phyloP scores from a whole-genome alignment of 495 filamentous ascomycete genomes.

The Beverwykella pulmonaria region DNA sequence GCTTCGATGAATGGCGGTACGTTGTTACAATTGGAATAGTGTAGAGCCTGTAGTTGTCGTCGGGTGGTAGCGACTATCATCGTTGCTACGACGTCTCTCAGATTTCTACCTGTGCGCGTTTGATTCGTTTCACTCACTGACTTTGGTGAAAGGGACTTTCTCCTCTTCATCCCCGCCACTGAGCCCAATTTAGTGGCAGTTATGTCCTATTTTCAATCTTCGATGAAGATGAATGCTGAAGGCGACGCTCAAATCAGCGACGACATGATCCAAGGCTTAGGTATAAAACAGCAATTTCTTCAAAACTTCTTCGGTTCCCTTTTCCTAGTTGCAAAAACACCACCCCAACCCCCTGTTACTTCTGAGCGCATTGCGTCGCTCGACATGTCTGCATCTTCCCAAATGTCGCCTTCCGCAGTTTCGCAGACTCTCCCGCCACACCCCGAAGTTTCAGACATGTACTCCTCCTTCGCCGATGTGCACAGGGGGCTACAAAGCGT shows the following conservation, averaged over 20 bases:
- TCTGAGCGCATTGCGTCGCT: background rate
- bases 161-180: slow-evolving; percentile 85
- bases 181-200: slow-evolving; percentile 77
- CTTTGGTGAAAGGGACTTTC: slow-evolving; percentile 71
- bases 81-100: background rate
- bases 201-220: slow-evolving; percentile 87
- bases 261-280: slow-evolving; percentile 86
- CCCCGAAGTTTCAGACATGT: slow-evolving; percentile 15
- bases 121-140: slow-evolving; percentile 17
- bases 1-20: slow-evolving; percentile 96
- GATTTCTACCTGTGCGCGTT: slow-evolving; percentile 9
- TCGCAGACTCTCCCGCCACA: slow-evolving; percentile 31
- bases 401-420: slow-evolving; percentile 6
- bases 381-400: slow-evolving; percentile 24
- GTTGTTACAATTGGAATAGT: slow-evolving; percentile 33
- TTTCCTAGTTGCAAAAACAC: slow-evolving; percentile 57
- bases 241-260: slow-evolving; percentile 92
- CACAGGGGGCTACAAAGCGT: slow-evolving; percentile 17
- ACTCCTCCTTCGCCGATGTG: slow-evolving; percentile 22
- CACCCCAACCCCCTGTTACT: slow-evolving; percentile 7
- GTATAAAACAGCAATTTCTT: slow-evolving; percentile 82
- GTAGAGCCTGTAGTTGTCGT: background rate
- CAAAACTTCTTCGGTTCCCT: slow-evolving; percentile 68
- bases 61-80: background rate
- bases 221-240: slow-evolving; percentile 88